Base-by-base conservation (phyloP, 75 land plant genomes). In the Chamaecyparis obtusa region DNA sequence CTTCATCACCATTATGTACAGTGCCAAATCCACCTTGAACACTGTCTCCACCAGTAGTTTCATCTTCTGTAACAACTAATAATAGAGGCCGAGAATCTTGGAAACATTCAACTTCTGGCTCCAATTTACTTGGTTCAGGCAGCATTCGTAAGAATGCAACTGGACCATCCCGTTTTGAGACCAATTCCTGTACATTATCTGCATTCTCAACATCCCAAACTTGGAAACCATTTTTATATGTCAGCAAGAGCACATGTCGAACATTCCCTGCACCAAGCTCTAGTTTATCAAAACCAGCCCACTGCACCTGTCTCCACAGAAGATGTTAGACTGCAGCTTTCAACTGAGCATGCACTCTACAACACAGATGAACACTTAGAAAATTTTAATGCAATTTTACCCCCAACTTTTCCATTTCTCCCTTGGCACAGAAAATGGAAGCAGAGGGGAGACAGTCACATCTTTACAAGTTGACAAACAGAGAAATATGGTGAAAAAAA, bases 181-280 rank as follows among this genome's bases (percentile, higher is more conserved):
- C 99, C 86, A 97, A 74, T 85, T 97, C 99, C 86, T 86, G 88
- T 11, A 95, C 93, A 89, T 94, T 89, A 75, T 92, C 90, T 16
- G 99, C 95, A 90, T 97, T 96, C n/a, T 96, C 95, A 37, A 97
- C 95, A 88, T 97, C 98, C 91, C 95, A 90, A 24, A 97, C 95
- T 94, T 97, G 99, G 85, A 97, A 97, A 6, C 99, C 99, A 89
- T 94, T 95, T 8, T 84, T 71, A 87, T 97, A 97, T 27, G 98
- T 95, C 57, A 96, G 91, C 30, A 97, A 88, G 13, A 97, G 92
- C 72, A 97, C 96, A 71, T 86, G 90, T 16, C 86, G 94, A 85
- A 88, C 84, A 76, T 88, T 78, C 60, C 93, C 92, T 71, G 94
- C 89, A 83, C 90, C 90, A 76, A 95, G 87, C 87, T 97, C 99